Evolutionary conservation across 768 basidiomycete species (phyloP).

Genomic region (Boletus rubescentipes): DNA sequence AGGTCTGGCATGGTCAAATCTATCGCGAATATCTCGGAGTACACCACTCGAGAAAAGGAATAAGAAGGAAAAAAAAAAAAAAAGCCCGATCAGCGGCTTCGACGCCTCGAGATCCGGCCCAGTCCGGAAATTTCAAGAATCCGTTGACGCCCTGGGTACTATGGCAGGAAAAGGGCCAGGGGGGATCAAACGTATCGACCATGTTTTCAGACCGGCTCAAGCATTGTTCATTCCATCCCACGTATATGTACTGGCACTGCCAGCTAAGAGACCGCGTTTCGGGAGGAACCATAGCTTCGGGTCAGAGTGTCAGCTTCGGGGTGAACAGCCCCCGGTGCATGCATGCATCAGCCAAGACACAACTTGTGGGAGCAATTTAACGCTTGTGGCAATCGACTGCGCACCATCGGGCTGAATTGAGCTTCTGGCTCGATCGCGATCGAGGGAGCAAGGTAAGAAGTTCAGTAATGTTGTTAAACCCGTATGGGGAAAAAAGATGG

Average conservation of each 20-base stretch:
- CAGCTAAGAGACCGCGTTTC: not conserved
- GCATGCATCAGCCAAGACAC: not conserved
- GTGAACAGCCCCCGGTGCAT: not conserved
- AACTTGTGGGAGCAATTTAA: not conserved
- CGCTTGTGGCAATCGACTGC: not conserved
- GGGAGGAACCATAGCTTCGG: not conserved
- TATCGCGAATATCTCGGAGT: slow-evolving; percentile 21
- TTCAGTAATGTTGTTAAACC: not conserved
- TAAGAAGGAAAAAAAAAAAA: not conserved
- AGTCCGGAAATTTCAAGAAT: slow-evolving; percentile 19
- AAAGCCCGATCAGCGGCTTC: slow-evolving; percentile 21
- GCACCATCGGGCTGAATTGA: slow-evolving; percentile 1
- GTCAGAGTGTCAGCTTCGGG: not conserved
- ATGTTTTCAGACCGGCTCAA: not conserved
- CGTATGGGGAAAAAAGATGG: not conserved
- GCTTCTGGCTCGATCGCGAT: slow-evolving; percentile 21
- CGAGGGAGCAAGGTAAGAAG: slow-evolving; percentile 9
- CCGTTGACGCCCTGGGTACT: not conserved
- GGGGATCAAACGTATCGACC: slow-evolving; percentile 8
- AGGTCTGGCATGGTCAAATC: slow-evolving; percentile 10
- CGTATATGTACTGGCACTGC: not conserved
- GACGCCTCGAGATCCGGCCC: slow-evolving; percentile 18
- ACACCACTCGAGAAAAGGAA: slow-evolving; percentile 12
- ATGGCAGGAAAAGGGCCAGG: slow-evolving; percentile 2
- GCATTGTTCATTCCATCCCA: not conserved